Evolutionary conservation across 2,329 filamentous ascomycete species (phyloP), one percentile per base, ranked within the genome.

Genomic region (Penicillium polonicum): DNA sequence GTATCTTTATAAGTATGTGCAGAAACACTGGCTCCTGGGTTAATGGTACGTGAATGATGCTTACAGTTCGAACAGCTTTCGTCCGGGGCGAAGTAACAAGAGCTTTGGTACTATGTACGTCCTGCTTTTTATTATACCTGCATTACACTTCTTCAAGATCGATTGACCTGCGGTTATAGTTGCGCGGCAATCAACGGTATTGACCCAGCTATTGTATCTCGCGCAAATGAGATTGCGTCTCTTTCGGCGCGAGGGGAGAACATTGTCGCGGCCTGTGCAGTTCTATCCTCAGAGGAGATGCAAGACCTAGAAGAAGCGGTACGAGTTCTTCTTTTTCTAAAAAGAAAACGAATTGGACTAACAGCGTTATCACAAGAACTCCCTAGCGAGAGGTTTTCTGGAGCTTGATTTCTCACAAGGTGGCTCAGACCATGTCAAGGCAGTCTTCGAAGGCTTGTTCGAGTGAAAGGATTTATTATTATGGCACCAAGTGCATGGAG

Each of bases 171-270:
- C 35, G 9, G 9, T 59, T 59, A 46, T 59, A 84, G 81, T 52
- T 97, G 94, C 70, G 94, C 94, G 29, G 86, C 87, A 4, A 84
- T 96, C 73, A 97, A 96, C 67, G 92, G 92, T 1, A 86, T 99
- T 15, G 87, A 91, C 31, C 69, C 76, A 19, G 80, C 82, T 5
- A 84, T 97, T 10, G 83, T 97, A 7, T 78, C 88, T 17, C 85
- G 92, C 55, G 92, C 93, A 0, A 88, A 91, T 62, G 83, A 87
- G 8, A 81, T 99, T 36, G 85, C 88, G 23, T 73, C 85, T 7
- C 78, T 94, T 17, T 79, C 88, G 35, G 84, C 85, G 17, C 84
- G 82, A 50, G 90, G 91, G 7, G 89, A 93, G 68, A 90, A 96
- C 71, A 78, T 97, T 2, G 83, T 88, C 6, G 82, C 85, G 31